Evolutionary conservation across 2,329 filamentous ascomycete species (phyloP), one percentile per base, ranked within the genome.

Genomic region (Ampelomyces quisqualis): DNA sequence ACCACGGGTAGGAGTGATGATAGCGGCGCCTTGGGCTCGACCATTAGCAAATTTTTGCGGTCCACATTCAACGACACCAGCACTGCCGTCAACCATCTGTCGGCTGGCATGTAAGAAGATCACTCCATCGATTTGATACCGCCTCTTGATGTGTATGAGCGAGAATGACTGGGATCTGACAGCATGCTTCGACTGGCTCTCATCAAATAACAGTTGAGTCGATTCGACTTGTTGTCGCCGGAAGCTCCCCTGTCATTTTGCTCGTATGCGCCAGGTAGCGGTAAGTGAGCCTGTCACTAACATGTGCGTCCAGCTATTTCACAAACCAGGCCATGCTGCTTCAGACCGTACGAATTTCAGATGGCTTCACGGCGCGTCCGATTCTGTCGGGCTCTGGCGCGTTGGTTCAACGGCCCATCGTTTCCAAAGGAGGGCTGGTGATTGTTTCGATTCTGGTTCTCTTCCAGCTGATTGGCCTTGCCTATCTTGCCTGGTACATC

Each of bases 401-500:
- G 7, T 30, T 18, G 17, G 28, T 45, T 0, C 27, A 37, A 3
- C 36, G 34, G 2, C 42, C 45, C 3, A 19, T 10, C 7, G 19
- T 34, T 1, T 39, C 41, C 7, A 7, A 34, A 4, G 13, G 27
- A 5, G 38, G 38, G 15, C 4, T 37, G 7, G 26, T 39, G 7
- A 3, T 43, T 19, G 21, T 49, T 8, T 43, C 42, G 6, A 14
- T 43, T 2, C 17, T 49, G 1, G n/a, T 44, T 5, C 20, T 44
- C n/a, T n/a, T 44, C 7, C 35, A 49, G 11, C 15, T 43, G 10
- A n/a, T 43, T 9, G 45, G 42, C n/a, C 28, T 49, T 7, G 21
- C 29, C 9, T 40, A 34, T 28, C 38, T 49, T 3, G 24, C 28
- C 9, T 40, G 33, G 31, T 49, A 49, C 32, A 49, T 49, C 11